Evolutionary conservation across 345 rosid species (phyloP), one percentile per base, ranked within the genome.

Genomic region (Citrus medica): DNA sequence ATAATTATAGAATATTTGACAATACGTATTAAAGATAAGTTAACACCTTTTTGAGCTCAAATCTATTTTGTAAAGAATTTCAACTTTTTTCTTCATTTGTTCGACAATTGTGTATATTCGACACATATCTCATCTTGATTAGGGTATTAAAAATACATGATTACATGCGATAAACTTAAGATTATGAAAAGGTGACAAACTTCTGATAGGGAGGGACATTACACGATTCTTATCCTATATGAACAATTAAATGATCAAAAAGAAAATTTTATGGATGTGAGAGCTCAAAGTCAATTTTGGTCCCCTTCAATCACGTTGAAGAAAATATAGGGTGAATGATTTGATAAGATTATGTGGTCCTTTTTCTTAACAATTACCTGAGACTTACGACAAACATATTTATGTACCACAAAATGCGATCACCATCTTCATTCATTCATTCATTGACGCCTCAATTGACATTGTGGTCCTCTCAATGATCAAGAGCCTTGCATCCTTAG

Each of bases 261-360:
- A 17, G 22, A 17, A 53, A 53, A 16, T 53, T 51, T 17, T 5
- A 67, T 21, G 37, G 27, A 9, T 71, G 13, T 28, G 80, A 21
- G 51, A 67, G 65, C 68, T 51, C 28, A 63, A 71, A 71, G 70
- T 9, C 59, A 63, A 72, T 2, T 27, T 48, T 79, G 81, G 86
- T 79, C 79, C 82, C 79, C 64, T 28, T 78, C 28, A 67, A 9
- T 53, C 58, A 7, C 17, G 17, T 55, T 22, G 75, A 55, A 35
- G 66, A 79, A 75, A 69, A 77, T 68, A 80, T 76, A 25, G 42
- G 53, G n/a, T 79, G 67, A 7, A 60, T 69, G 81, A 83, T 82
- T 82, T 82, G 79, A 77, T 75, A 71, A 82, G 85, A 84, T 84
- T 22, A 76, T 61, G 84, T 80, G 84, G 89, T 82, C 85, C 83